These are phyloP conservation scores for Kuraishia borneana DNA, from an alignment of 805 yeast species.

Conservation along the genomic window DNA sequence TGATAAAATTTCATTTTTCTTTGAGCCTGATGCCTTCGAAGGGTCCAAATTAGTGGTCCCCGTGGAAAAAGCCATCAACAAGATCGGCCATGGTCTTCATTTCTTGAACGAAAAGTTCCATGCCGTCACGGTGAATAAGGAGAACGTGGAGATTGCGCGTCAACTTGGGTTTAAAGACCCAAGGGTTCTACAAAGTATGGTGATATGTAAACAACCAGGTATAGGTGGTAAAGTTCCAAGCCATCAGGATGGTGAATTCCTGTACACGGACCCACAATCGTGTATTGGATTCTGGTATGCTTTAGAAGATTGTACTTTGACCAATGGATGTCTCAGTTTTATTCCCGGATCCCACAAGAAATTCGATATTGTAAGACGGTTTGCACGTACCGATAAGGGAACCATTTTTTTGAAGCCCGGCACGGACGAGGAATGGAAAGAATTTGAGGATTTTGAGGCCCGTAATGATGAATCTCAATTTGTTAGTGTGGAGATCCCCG, in stretches of 20 bases:
- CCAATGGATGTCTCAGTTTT: constrained; percentile 61
- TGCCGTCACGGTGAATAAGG: constrained; percentile 36
- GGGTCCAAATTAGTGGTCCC: constrained; percentile 41
- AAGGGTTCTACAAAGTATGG: constrained; percentile 66
- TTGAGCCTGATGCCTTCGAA: constrained; percentile 63
- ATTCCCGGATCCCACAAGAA: constrained; percentile 62
- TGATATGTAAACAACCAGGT: constrained; percentile 68
- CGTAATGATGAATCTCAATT: constrained; percentile 30
- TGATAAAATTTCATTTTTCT: constrained; percentile 57
- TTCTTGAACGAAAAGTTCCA: constrained; percentile 37
- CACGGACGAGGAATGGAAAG: constrained; percentile 9
- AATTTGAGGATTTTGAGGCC: constrained; percentile 13
- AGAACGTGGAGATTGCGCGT: constrained; percentile 38
- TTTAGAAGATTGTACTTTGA: constrained; percentile 54
- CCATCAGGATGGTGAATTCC: constrained; percentile 67
- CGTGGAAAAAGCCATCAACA: constrained; percentile 51
- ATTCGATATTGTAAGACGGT: constrained; percentile 45
- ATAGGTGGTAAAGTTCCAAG: constrained; percentile 67
- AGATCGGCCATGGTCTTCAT: constrained; percentile 74
- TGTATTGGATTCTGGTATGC: constrained; percentile 82
- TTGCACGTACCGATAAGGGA: constrained; percentile 48
- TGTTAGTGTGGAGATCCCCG: constrained; percentile 46
- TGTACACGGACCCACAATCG: constrained; percentile 58
- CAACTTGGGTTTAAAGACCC: constrained; percentile 51
- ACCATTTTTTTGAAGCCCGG: constrained; percentile 37